A percentile compares a stretch with the other conserved stretches of the same genome.
Evolutionary conservation across 345 rosid genomes (phyloP).

Genomic region (Viola odorata): DNA sequence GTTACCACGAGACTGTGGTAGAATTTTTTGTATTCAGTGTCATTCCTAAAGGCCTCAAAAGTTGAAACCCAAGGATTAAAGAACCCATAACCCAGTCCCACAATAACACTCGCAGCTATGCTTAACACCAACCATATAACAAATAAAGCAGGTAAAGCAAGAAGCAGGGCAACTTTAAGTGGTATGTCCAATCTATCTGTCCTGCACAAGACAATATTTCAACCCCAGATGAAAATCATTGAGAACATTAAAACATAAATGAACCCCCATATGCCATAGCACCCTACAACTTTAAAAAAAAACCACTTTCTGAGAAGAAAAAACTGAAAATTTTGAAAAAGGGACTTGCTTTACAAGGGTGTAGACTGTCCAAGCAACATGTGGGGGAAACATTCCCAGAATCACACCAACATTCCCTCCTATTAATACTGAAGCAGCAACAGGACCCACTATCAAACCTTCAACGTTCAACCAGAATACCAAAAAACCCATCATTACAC

Average conservation of each 20-base stretch:
- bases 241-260: background rate
- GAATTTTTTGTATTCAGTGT: slow-evolving; percentile 50
- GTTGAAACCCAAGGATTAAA: slow-evolving; percentile 79
- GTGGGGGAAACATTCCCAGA: slow-evolving; percentile 61
- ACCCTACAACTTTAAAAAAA: background rate
- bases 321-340: background rate
- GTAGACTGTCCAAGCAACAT: slow-evolving; percentile 62
- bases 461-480: slow-evolving; percentile 18
- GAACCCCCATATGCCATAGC: too few relatives aligned
- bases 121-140: slow-evolving; percentile 70
- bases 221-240: background rate
- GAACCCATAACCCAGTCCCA: slow-evolving; percentile 78
- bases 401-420: slow-evolving; percentile 68
- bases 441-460: slow-evolving; percentile 71
- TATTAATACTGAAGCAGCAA: slow-evolving; percentile 60
- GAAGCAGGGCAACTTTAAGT: slow-evolving; percentile 53
- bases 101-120: slow-evolving; percentile 53
- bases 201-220: slow-evolving; percentile 33
- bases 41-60: slow-evolving; percentile 77
- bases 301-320: background rate
- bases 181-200: slow-evolving; percentile 48
- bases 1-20: slow-evolving; percentile 62
- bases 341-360: slow-evolving; percentile 48
- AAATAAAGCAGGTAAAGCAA: slow-evolving; percentile 60
- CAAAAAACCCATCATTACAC: slow-evolving; percentile 7